A percentile compares a stretch with the other conserved stretches of the same genome.
Conservation (phyloP, 78 protist genomes). For the Acrasis kona region DNA sequence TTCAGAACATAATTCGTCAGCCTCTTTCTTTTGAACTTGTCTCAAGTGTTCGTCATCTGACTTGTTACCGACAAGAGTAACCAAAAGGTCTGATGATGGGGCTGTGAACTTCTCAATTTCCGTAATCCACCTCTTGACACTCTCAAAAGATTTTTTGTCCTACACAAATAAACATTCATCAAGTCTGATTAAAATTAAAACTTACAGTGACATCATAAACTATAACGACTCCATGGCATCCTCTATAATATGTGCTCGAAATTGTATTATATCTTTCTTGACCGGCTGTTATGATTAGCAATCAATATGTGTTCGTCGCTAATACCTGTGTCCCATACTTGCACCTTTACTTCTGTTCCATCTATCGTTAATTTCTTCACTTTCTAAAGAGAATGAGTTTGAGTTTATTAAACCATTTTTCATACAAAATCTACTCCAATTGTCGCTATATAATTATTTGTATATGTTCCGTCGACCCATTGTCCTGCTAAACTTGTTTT, state of each 20-base stretch:
- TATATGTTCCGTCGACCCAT: constrained; percentile 62
- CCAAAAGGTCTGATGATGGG: neutral
- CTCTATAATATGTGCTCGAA: constrained; percentile 49
- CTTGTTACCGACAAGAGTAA: constrained; percentile 33
- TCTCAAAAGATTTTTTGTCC: constrained; percentile 30
- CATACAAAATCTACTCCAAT: constrained; percentile 84
- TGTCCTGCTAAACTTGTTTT: constrained; percentile 68
- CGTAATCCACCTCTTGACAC: constrained; percentile 24
- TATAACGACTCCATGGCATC: constrained; percentile 30
- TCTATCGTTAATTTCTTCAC: constrained; percentile 34
- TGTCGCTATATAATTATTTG: constrained; percentile 52
- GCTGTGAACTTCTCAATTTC: constrained; percentile 11
- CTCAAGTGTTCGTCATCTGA: constrained; percentile 45
- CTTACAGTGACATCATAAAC: constrained; percentile 46
- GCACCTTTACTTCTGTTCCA: constrained; percentile 47
- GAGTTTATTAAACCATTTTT: no score
- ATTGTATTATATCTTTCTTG: constrained; percentile 68
- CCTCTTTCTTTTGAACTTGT: no score
- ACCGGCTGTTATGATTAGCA: no score
- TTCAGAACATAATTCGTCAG: no score
- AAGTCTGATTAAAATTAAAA: no score
- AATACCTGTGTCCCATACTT: constrained; percentile 89
- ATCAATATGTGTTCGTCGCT: no score
- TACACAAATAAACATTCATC: no score
- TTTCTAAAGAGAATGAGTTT: no score